Percentiles rank a stretch among this genome's conserved stretches.
These are phyloP conservation scores for Allium fistulosum DNA, from an alignment of 106 monocot species.

Conservation along the genomic window DNA sequence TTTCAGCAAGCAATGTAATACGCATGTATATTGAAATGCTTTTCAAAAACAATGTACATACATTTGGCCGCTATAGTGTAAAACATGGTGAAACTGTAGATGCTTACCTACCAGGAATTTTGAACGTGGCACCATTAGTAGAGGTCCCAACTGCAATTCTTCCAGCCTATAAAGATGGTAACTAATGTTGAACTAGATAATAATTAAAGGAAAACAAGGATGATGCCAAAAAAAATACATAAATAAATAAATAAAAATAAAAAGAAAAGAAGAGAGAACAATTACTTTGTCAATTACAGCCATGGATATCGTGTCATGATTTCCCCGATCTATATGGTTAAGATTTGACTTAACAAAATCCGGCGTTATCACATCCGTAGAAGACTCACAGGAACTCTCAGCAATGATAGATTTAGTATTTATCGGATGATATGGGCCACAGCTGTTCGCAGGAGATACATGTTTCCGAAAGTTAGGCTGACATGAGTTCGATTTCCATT, in stretches of 20 bases:
- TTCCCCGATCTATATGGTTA: constrained; percentile 15
- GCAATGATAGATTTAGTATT: constrained; percentile 1
- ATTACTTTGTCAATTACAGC: constrained; percentile 85
- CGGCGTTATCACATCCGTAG: neutral
- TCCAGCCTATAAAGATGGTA: constrained; percentile 39
- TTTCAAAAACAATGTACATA: no score
- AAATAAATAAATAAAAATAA: no score
- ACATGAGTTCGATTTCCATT: constrained; percentile 60
- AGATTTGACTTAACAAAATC: constrained; percentile 8
- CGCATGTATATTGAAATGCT: no score
- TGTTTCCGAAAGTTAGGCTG: constrained; percentile 89
- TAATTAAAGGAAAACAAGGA: no score
- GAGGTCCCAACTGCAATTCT: constrained; percentile 88
- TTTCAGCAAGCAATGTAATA: no score
- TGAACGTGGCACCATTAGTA: constrained; percentile 94
- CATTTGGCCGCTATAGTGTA: no score
- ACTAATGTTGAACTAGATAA: neutral
- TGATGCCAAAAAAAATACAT: neutral
- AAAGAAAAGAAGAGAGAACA: neutral
- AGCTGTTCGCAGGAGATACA: constrained; percentile 45
- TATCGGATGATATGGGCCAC: constrained; percentile 54
- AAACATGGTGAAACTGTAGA: no score
- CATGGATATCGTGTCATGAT: constrained; percentile 95
- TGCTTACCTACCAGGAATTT: constrained; percentile 78
- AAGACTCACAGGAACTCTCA: constrained; percentile 11